These are phyloP conservation scores for Venturia oleaginea DNA, from an alignment of 2,329 filamentous ascomycete genomes.

Conservation along the genomic window DNA sequence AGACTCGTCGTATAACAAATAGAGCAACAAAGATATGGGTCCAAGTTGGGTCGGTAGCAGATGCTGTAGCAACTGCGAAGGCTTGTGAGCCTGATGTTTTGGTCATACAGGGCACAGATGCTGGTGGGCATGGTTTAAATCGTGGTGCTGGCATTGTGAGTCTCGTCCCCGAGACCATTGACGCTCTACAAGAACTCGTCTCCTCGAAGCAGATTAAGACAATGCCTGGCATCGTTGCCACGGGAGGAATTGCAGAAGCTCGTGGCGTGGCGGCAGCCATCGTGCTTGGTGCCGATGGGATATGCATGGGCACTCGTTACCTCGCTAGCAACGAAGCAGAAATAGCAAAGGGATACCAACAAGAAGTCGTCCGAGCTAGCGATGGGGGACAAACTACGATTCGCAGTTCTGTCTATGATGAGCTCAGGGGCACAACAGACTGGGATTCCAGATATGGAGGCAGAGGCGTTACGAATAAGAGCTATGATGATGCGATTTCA, in stretches of 20 bases:
- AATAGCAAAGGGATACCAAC: slow-evolving; percentile 38
- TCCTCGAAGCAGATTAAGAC: slow-evolving; percentile 21
- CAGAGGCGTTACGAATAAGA: slow-evolving; percentile 49
- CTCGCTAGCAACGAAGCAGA: slow-evolving; percentile 43
- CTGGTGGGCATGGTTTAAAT: slow-evolving; percentile 53
- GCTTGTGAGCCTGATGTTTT: slow-evolving; percentile 47
- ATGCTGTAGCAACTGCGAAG: slow-evolving; percentile 42
- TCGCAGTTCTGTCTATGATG: slow-evolving; percentile 44
- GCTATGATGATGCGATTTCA: slow-evolving; percentile 32
- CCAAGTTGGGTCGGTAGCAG: slow-evolving; percentile 51
- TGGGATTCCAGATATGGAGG: slow-evolving; percentile 52
- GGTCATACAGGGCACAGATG: slow-evolving; percentile 55
- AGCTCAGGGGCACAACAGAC: slow-evolving; percentile 44
- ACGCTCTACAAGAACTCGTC: slow-evolving; percentile 32
- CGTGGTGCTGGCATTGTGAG: slow-evolving; percentile 46
- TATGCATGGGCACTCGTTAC: slow-evolving; percentile 56
- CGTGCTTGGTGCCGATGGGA: slow-evolving; percentile 43
- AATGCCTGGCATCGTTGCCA: slow-evolving; percentile 39
- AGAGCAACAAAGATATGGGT: slow-evolving; percentile 44
- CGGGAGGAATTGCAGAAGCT: slow-evolving; percentile 51
- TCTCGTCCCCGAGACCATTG: slow-evolving; percentile 49
- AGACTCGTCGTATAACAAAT: slow-evolving; percentile 25
- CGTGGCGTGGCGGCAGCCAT: slow-evolving; percentile 48
- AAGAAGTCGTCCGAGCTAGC: slow-evolving; percentile 35
- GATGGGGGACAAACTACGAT: slow-evolving; percentile 46